A percentile compares a stretch with the other conserved stretches of the same genome.
phyloP scores from a whole-genome alignment of 257 asterid species.

The Cordia subcordata region DNA sequence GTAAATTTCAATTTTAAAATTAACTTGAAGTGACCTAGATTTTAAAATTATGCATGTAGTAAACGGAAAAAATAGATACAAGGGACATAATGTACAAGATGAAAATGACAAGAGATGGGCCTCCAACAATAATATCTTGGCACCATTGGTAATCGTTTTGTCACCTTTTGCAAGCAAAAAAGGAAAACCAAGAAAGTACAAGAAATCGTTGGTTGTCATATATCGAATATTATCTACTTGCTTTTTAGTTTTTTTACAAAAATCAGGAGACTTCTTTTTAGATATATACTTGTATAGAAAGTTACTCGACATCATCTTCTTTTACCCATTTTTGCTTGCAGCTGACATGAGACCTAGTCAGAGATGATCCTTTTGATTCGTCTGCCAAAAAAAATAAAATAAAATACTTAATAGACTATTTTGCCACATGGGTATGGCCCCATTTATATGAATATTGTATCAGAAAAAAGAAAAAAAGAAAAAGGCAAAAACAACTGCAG shows the following conservation, averaged over 20 bases:
- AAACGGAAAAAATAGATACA: too few relatives aligned
- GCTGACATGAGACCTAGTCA: constrained; percentile 26
- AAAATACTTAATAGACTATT: neutral
- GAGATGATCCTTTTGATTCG: constrained; percentile 36
- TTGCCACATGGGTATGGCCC: constrained; percentile 35
- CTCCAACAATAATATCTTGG: neutral
- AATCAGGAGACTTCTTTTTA: neutral
- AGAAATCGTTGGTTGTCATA: constrained; percentile 1
- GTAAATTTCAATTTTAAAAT: too few relatives aligned
- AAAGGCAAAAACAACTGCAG: constrained; percentile 15
- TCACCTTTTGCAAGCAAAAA: constrained; percentile 1
- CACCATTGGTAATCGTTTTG: neutral
- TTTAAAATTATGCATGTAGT: too few relatives aligned
- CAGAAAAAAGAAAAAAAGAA: neutral
- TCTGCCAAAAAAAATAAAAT: neutral
- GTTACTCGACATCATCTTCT: neutral
- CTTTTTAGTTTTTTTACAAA: constrained; percentile 3
- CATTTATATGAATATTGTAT: constrained; percentile 5
- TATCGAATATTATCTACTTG: constrained; percentile 7
- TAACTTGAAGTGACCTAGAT: too few relatives aligned
- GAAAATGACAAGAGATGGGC: too few relatives aligned
- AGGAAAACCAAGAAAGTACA: neutral
- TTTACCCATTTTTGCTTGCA: constrained; percentile 15
- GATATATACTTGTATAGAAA: neutral
- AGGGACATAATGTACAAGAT: too few relatives aligned